Base-by-base conservation (phyloP, 805 yeast genomes). In the Teunomyces lycoperdinae region DNA sequence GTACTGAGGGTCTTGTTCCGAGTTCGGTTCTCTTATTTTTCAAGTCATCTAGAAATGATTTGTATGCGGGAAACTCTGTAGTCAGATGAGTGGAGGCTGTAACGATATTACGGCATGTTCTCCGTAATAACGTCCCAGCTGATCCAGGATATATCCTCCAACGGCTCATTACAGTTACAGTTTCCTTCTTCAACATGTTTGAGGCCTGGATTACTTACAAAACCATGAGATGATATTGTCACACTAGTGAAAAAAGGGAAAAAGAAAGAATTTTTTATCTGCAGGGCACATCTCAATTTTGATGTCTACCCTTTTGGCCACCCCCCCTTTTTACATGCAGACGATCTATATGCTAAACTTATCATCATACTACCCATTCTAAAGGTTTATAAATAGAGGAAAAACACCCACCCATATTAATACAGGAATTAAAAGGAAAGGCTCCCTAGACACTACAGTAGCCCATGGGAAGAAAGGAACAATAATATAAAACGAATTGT, bases 21-120 rank as follows among this genome's bases (percentile, higher is more conserved):
- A 43, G 43, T 28, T 48, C 45, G n/a, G 48, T 26, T 38, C 41
- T 42, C 39, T 42, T 48, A 29, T 29, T 28, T 32, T 50, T 49
- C 43, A 48, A 46, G 35, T 53, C 53, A 14, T 52, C 56, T 14
- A 53, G 40, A 26, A 53, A 47, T 13, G 48, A 44, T 28, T 52
- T 52, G 49, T 52, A 52, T 49, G 46, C 44, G 41, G 43, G 51
- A 39, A 47, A 45, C 27, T 50, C 50, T 9, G 36, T 36, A 17
- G 26, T 42, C 26, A 27, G 38, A 16, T 39, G 42, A 13, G 43
- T 28, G 16, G 48, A 28, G 28, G 44, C 38, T 30, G 44, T 31
- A n/a, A 46, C 32, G 3, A 38, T 38, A 26, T 29, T 31, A 7
- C 44, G 44, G 17, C 27, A 42, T 17, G 27, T 31, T 42, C 35